Conservation (phyloP, 1,284 basidiomycete genomes). For the Cryptococcus depauperatus region DNA sequence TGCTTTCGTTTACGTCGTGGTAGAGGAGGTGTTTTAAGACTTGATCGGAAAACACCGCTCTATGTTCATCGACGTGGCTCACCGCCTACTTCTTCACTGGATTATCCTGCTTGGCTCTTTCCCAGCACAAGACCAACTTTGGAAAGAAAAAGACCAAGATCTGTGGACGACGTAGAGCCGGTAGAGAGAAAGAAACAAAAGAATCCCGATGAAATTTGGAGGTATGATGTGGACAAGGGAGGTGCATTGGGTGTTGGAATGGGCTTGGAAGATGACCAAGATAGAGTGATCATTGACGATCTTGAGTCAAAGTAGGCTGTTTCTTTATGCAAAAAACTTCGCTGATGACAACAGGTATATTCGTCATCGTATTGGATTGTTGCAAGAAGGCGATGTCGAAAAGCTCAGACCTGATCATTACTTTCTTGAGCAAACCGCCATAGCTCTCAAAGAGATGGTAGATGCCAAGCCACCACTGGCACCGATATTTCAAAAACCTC, state of each 20-base stretch:
- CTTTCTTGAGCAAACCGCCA: conserved; percentile 23
- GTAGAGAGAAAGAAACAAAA: conserved; percentile 13
- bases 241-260: conserved; percentile 43
- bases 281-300: conserved; percentile 44
- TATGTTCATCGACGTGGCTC: conserved; percentile 18
- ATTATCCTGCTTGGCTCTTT: conserved; percentile 29
- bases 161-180: conserved; percentile 31
- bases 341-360: conserved; percentile 26
- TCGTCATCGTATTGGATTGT: conserved; percentile 32
- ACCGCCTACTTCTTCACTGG: conserved; percentile 19
- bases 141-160: conserved; percentile 21
- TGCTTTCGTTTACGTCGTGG: conserved; percentile 66
- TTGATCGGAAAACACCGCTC: conserved; percentile 60
- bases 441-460: conserved; percentile 20
- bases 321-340: background rate
- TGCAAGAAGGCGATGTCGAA: conserved; percentile 35
- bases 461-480: conserved; percentile 37
- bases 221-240: conserved; percentile 38
- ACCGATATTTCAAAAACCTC: conserved; percentile 38
- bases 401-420: conserved; percentile 34
- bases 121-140: conserved; percentile 18
- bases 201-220: conserved; percentile 35
- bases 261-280: conserved; percentile 39
- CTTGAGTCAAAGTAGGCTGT: conserved; percentile 35
- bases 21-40: conserved; percentile 66